Base-by-base conservation (phyloP, 2,329 filamentous ascomycete genomes). In the Pestalotiopsis sp. region DNA sequence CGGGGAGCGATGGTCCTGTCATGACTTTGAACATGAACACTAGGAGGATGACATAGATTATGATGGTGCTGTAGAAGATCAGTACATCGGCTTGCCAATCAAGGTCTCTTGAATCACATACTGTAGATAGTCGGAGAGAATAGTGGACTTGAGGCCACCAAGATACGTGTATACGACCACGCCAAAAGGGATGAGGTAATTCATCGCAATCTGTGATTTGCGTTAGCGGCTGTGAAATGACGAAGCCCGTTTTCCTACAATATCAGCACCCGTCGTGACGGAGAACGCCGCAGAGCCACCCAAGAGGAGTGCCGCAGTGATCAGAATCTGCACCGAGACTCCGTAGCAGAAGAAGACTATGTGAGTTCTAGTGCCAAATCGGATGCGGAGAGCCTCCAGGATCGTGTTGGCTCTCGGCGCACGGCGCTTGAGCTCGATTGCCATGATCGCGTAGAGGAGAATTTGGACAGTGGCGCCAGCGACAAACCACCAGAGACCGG, bases 1-100 rank as follows among this genome's bases (percentile, higher is more conserved):
- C 79, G 0, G 82, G 82, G 72, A 85, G 89, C 2, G 89, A 91
- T 0, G 89, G 87, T 72, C 90, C 85, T 4, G 87, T 90, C 77
- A 92, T 92, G 0, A 90, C 87, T 73, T 92, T 85, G 74, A 92
- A 85, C 70, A 92, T 90, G 67, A 92, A 90, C 70, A 91, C 84
- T 49, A 92, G 77, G 74, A 90, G 87, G 70, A 90, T 84, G 9
- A 91, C 67, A 23, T 68, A 68, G 12, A 68, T 68, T 23, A 68
- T 66, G 63, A 68, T 68, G 7, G 67, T 68, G 45, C 67, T 68
- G 9, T 25, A 31, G 0, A 23, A 4, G 12, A 20, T 65, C 13
- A 65, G 62, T 23, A 20, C 14, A 1, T 14, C 13, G 17, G 14
- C n/a, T 13, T 20, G 27, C 12, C 1, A 23, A 49, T 2, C 25